These are phyloP conservation scores for Spergularia marina DNA, from an alignment of 148 eudicot genomes.

Conservation along the genomic window DNA sequence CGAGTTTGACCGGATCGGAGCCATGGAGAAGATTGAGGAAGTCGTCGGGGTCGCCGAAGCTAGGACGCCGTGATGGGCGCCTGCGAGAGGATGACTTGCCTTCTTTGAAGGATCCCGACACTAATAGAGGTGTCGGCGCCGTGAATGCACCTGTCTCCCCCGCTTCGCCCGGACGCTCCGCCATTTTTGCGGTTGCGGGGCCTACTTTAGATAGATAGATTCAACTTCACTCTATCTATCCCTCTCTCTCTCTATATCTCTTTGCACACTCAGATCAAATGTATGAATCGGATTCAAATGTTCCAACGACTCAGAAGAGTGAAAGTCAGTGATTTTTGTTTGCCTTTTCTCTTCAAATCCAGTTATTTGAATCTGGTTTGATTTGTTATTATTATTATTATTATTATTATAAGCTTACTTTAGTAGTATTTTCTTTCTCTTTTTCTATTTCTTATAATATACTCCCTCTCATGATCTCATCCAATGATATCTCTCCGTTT, in stretches of 20 bases:
- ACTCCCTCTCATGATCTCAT: too few relatives aligned
- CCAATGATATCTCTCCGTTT: too few relatives aligned
- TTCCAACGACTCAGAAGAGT: neutral
- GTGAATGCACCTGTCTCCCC: conserved; percentile 1
- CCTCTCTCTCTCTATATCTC: neutral
- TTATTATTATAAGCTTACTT: too few relatives aligned
- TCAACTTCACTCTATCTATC: neutral
- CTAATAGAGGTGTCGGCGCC: conserved; percentile 37
- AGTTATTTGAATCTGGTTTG: neutral
- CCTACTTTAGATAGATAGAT: neutral
- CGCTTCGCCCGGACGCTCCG: conserved; percentile 18
- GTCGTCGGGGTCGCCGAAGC: conserved; percentile 75
- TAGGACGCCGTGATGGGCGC: conserved; percentile 60
- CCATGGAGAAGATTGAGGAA: conserved; percentile 81
- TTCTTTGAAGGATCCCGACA: conserved; percentile 67
- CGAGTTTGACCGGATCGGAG: conserved; percentile 97
- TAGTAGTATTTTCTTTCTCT: too few relatives aligned
- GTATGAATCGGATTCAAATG: neutral
- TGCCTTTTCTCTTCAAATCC: neutral
- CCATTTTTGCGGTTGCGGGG: conserved; percentile 15
- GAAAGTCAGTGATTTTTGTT: neutral
- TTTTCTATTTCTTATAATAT: too few relatives aligned
- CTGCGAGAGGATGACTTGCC: conserved; percentile 51
- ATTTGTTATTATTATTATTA: neutral
- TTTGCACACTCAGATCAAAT: conserved; percentile 6